These are phyloP conservation scores for Begonia masoniana DNA, from an alignment of 306 rosid genomes.

Conservation along the genomic window DNA sequence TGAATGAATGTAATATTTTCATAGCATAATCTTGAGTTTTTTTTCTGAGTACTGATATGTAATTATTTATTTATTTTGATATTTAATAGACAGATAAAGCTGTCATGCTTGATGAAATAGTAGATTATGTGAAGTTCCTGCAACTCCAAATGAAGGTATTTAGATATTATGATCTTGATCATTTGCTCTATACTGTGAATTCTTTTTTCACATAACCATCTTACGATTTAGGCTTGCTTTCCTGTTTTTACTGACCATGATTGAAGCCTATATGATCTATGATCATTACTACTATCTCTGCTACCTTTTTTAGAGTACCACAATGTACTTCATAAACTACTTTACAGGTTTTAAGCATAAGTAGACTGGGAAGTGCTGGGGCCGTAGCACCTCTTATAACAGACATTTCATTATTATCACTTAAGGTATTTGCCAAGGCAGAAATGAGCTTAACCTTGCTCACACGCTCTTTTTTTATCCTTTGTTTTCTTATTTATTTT, in stretches of 20 bases:
- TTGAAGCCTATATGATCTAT: too few relatives aligned
- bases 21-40: neutral
- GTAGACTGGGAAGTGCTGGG: constrained; percentile 96
- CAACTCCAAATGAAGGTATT: constrained; percentile 90
- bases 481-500: constrained; percentile 1
- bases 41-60: neutral
- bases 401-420: constrained; percentile 81
- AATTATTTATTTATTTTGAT: neutral
- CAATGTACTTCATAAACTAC: constrained; percentile 6
- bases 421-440: constrained; percentile 45
- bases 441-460: constrained; percentile 2
- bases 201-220: too few relatives aligned
- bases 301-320: too few relatives aligned
- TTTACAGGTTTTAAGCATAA: constrained; percentile 94
- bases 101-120: constrained; percentile 93
- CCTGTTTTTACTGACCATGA: too few relatives aligned
- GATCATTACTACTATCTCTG: too few relatives aligned
- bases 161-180: too few relatives aligned
- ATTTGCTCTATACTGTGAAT: too few relatives aligned
- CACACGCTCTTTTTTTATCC: neutral
- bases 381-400: constrained; percentile 96
- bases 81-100: constrained; percentile 78
- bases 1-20: too few relatives aligned
- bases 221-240: too few relatives aligned
- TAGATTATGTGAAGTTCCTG: constrained; percentile 92